Percentiles rank a stretch among this genome's conserved stretches.
Evolutionary conservation across 2,329 filamentous ascomycete species (phyloP).

Genomic region (Cercospora sp.): DNA sequence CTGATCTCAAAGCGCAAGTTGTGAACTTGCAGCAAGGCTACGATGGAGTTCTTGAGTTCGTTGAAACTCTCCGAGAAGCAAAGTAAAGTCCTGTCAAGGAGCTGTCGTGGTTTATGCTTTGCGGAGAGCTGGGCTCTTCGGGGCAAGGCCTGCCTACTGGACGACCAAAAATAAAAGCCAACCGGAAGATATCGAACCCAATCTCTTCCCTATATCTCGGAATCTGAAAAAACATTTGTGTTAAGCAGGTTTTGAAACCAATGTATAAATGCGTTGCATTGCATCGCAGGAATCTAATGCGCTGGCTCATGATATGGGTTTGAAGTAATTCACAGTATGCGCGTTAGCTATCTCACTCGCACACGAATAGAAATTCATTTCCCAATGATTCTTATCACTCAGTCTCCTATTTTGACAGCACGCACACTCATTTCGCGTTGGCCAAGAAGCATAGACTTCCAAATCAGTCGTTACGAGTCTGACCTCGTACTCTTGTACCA

Average conservation of each 20-base stretch:
- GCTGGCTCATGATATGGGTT: neutral
- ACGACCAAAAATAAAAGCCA: neutral
- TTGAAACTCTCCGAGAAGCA: neutral
- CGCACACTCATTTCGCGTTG: neutral
- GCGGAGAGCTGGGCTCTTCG: constrained; percentile 2
- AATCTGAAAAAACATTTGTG: neutral
- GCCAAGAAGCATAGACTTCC: neutral
- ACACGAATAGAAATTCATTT: neutral
- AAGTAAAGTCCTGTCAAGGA: neutral
- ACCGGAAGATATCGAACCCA: neutral
- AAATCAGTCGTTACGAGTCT: neutral
- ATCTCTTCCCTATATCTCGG: neutral
- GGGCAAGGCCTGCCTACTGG: neutral
- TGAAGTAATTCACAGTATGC: neutral
- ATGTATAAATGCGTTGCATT: neutral
- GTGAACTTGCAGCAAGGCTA: constrained; percentile 51
- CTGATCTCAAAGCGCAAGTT: constrained; percentile 53
- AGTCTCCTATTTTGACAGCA: neutral
- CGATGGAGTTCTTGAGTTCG: constrained; percentile 6
- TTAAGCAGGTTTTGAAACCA: neutral
- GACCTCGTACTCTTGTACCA: neutral
- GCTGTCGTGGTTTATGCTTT: neutral
- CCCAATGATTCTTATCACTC: neutral
- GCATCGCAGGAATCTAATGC: neutral
- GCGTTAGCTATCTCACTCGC: neutral